Evolutionary conservation across 2,329 filamentous ascomycete genomes (phyloP), one percentile per base, ranked within the genome.

Genomic region (Alternaria ethzedia): DNA sequence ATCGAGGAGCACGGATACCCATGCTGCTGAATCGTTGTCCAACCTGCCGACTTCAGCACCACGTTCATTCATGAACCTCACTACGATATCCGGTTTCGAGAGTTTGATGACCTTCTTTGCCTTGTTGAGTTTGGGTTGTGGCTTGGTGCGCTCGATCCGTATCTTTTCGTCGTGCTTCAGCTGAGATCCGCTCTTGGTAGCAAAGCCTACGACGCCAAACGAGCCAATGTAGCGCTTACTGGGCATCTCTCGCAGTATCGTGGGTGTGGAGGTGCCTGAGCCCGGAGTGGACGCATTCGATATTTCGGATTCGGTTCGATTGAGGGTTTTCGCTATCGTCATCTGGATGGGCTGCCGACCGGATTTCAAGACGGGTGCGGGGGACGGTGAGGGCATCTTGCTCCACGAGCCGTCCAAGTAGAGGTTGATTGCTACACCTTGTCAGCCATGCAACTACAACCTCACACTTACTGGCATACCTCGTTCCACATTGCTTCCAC

Each of bases 1-100:
- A 74, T 99, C 96, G 55, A 98, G 89, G 70, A 99, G 82, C 0
- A 94, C 90, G 4, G 96, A 97, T 6, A 98, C 92, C 94, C 96
- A 99, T 63, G 89, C 88, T 5, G 96, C 94, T 6, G 89, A 90
- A 32, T 98, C 94, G 72, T 94, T 95, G 26, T 94, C 90, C 41
- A 99, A 80, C 63, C 96, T 87, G 5, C 96, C 96, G 51, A 99
- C 87, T 78, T 99, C 96, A 58, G 90, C 88, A 0, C 94, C 94
- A 55, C 83, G 86, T 10, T 85, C 79, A 73, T 93, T 96, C 0
- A 92, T 97, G 75, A 99, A 98, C 2, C 96, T 89, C 25, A 98
- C 96, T 64, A 99, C 87, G 6, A 97, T 89, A 81, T 99, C 96
- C 20, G 90, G 86, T 51, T 92, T 89, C 71, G 88, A 89, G 41